Evolutionary conservation across 163 green algal genomes (phyloP).

Genomic region (Scenedesmus sp.): DNA sequence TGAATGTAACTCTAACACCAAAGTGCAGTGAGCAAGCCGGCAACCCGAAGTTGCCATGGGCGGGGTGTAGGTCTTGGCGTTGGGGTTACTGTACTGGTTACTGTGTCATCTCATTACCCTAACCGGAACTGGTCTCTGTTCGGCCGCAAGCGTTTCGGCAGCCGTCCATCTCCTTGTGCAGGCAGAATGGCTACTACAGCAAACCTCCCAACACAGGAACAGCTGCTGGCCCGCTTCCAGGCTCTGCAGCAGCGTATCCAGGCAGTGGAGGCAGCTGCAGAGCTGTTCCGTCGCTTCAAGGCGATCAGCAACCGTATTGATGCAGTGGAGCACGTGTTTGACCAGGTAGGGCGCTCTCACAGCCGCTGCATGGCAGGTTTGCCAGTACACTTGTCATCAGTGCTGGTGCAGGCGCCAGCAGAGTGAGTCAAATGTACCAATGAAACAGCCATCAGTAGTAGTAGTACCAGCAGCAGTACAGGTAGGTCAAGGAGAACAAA

Average conservation of each 20-base stretch:
- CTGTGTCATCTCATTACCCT: neutral
- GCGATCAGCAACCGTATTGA: constrained; percentile 5
- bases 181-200: neutral
- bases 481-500: no score
- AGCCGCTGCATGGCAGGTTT: neutral
- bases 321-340: constrained; percentile 3
- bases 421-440: no score
- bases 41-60: neutral
- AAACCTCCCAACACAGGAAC: neutral
- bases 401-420: neutral
- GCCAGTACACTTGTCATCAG: neutral
- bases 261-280: constrained; percentile 25
- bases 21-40: neutral
- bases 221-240: neutral
- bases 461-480: no score
- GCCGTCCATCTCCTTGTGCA: neutral
- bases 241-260: constrained; percentile 3
- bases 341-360: neutral
- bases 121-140: neutral
- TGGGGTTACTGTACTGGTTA: neutral
- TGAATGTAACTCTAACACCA: neutral
- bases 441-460: no score
- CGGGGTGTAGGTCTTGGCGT: neutral
- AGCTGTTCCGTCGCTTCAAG: neutral
- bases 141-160: neutral